Conservation (phyloP, 2,329 filamentous ascomycete genomes). For the Seiridium cupressi region DNA sequence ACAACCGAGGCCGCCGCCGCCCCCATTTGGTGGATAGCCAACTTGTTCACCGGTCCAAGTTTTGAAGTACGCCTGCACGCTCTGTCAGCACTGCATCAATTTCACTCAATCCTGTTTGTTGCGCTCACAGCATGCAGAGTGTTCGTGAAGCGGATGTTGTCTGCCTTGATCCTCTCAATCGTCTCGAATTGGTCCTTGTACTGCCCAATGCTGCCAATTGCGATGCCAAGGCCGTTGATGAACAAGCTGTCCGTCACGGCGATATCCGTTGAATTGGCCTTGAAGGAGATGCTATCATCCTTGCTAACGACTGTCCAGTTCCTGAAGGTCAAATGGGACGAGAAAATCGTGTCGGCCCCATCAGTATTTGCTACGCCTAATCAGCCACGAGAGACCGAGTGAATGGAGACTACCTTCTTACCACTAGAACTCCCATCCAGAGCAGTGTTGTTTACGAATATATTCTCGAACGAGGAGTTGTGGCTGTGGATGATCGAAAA, state of each 20-base stretch:
- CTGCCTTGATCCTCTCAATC: slow-evolving; percentile 46
- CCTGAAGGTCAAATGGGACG: slow-evolving; percentile 48
- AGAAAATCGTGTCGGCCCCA: slow-evolving; percentile 47
- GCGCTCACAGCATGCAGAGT: slow-evolving; percentile 41
- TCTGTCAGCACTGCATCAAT: not conserved
- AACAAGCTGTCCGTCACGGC: slow-evolving; percentile 46
- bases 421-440: slow-evolving; percentile 31
- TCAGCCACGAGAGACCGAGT: not conserved
- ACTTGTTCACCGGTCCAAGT: slow-evolving; percentile 55
- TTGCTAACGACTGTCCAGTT: slow-evolving; percentile 51
- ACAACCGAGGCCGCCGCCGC: slow-evolving; percentile 51
- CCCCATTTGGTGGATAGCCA: slow-evolving; percentile 57
- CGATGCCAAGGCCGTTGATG: slow-evolving; percentile 48
- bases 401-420: not conserved
- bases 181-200: slow-evolving; percentile 46
- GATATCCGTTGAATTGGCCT: slow-evolving; percentile 58
- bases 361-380: slow-evolving; percentile 1
- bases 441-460: slow-evolving; percentile 43
- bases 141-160: slow-evolving; percentile 39
- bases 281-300: slow-evolving; percentile 52
- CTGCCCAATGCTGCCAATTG: slow-evolving; percentile 57
- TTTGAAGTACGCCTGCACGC: slow-evolving; percentile 45
- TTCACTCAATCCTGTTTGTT: too few species aligned
- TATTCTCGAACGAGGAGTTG: slow-evolving; percentile 45
- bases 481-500: slow-evolving; percentile 50